Percentiles rank a stretch among this genome's conserved stretches.
Conservation (phyloP, 1,139 yeast species). For the Kazachstania sp. region DNA sequence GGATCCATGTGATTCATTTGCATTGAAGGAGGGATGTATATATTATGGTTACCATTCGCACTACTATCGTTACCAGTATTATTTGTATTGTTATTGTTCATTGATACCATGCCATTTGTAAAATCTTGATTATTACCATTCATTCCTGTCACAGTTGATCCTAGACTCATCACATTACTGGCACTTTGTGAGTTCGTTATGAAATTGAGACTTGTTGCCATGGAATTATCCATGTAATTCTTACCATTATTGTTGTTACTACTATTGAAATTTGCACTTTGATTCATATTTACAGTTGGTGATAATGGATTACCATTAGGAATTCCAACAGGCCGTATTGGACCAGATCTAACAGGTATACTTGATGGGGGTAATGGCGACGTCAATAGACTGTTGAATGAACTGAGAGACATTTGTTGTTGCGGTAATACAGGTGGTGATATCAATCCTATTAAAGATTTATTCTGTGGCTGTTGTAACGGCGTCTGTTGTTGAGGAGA, state of each 20-base stretch:
- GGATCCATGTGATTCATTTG: neutral
- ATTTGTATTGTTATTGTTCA: neutral
- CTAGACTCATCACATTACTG: neutral
- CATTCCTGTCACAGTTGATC: neutral
- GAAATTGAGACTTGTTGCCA: constrained; percentile 4
- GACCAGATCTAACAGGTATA: constrained; percentile 1
- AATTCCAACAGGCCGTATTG: neutral
- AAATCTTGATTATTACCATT: neutral
- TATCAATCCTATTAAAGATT: neutral
- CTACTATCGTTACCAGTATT: neutral
- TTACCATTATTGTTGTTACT: no score
- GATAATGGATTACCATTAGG: neutral
- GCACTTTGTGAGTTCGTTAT: neutral
- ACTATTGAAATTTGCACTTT: neutral
- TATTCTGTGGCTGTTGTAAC: no score
- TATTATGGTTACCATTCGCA: neutral
- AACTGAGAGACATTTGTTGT: neutral
- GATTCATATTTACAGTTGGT: no score
- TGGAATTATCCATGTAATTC: neutral
- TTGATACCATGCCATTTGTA: neutral
- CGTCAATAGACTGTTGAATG: neutral
- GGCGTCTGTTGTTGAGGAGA: neutral
- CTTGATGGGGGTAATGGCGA: constrained; percentile 4
- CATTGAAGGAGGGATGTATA: neutral
- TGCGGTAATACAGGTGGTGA: neutral